phyloP scores from a whole-genome alignment of 192 early-diverging fungal genomes.

The Allomyces macrogynus region DNA sequence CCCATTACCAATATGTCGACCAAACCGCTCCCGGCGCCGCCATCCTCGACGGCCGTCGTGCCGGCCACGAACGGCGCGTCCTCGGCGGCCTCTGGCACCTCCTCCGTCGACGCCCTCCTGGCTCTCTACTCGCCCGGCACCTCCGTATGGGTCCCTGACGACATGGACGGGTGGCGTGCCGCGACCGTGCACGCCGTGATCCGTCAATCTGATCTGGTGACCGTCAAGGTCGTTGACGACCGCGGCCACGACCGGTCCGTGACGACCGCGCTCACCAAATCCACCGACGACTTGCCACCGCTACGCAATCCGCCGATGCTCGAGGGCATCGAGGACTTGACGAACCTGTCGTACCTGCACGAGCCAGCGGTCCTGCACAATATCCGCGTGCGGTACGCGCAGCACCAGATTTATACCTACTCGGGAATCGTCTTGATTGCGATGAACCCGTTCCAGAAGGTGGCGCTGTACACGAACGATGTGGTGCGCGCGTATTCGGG shows the following conservation, averaged over 20 bases:
- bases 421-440: conserved; percentile 97
- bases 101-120: neutral
- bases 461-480: conserved; percentile 77
- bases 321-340: conserved; percentile 76
- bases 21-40: no score
- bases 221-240: no score
- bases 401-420: conserved; percentile 95
- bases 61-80: no score
- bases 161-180: neutral
- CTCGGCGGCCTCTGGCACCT: no score
- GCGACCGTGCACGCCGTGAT: neutral
- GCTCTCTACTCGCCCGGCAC: neutral
- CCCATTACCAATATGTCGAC: no score
- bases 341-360: conserved; percentile 83
- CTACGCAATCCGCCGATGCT: conserved; percentile 80
- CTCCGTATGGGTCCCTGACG: conserved; percentile 1
- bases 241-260: neutral
- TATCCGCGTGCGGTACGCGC: conserved; percentile 67
- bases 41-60: no score
- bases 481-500: conserved; percentile 86
- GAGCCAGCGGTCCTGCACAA: conserved; percentile 88
- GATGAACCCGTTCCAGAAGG: conserved; percentile 78
- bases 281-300: conserved; percentile 58
- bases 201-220: neutral
- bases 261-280: conserved; percentile 8